Base-by-base conservation (phyloP, 139 green algal genomes). In the Auxenochlorella pyrenoidosa region DNA sequence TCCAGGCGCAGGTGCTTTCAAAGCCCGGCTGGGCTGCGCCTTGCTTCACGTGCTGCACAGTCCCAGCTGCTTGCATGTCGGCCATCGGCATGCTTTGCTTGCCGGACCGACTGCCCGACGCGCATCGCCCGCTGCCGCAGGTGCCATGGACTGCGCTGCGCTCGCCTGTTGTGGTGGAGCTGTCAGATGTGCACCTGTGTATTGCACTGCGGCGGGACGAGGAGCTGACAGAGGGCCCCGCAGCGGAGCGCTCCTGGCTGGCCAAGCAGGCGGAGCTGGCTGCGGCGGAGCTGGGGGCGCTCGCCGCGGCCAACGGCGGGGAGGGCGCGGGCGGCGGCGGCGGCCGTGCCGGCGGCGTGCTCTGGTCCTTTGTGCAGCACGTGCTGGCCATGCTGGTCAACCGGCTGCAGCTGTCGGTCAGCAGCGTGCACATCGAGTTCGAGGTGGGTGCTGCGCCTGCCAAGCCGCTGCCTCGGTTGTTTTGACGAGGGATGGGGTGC, bases 221-320 rank as follows among this genome's bases (percentile, higher is more conserved):
- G 6, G 91, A 93, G n/a, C 75, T 91, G 79, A 63, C 82, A 40
- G 80, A 88, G 58, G 86, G 87, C 3, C 82, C 87, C 24, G 87
- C 89, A 3, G 34, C 59, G 3, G 60, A 89, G 65, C 89, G 86
- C 6, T 93, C 94, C 26, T 89, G 92, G 77, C 91, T 92, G 51
- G 92, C 94, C 47, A 97, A 97, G 90, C 92, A 95, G 63, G 95
- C 93, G 0, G 87, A 94, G 88, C 88, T 97, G 43, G 94, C 95
- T n/a, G 94, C 93, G 22, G 90, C 93, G 28, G 94, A 97, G 92
- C 90, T 96, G 30, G 87, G 91, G 21, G 54, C 12, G 38, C 43
- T 86, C 24, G 70, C 81, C 4, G 54, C 41, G 2, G 73, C 40
- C 41, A 28, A 40, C 70, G 75, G 85, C 70, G 75, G 78, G 43